phyloP scores from a whole-genome alignment of 176 grass and related monocot species.

The Tillandsia fasciculata region DNA sequence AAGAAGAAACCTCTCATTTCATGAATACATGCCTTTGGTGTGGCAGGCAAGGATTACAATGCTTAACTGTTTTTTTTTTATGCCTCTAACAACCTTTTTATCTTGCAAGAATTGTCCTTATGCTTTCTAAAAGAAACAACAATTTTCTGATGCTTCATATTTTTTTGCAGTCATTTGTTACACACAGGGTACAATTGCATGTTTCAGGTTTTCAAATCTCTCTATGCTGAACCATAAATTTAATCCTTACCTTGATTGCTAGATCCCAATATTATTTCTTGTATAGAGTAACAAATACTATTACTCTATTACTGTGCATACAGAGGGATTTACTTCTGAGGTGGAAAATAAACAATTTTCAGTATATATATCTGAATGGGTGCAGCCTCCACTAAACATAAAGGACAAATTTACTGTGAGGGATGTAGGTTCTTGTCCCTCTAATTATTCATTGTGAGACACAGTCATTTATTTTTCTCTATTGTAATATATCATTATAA shows the following conservation, averaged over 20 bases:
- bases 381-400: slow-evolving; percentile 52
- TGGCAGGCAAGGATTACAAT: slow-evolving; percentile 51
- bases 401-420: slow-evolving; percentile 64
- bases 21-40: slow-evolving; percentile 65
- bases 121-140: background rate
- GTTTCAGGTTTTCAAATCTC: slow-evolving; percentile 38
- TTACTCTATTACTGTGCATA: slow-evolving; percentile 24
- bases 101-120: background rate
- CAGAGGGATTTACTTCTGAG: slow-evolving; percentile 29
- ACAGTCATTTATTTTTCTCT: background rate
- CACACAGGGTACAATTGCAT: slow-evolving; percentile 65
- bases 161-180: slow-evolving; percentile 75
- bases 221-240: slow-evolving; percentile 2
- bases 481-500: background rate
- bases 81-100: background rate
- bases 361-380: slow-evolving; percentile 52
- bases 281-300: background rate
- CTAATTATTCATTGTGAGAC: background rate
- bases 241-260: slow-evolving; percentile 1
- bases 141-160: slow-evolving; percentile 1
- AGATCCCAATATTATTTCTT: background rate
- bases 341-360: slow-evolving; percentile 16
- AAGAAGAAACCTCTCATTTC: slow-evolving; percentile 33
- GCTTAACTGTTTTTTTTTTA: too few relatives aligned
- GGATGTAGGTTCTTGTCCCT: slow-evolving; percentile 39